Conservation (phyloP, 2,329 filamentous ascomycete genomes). For the Penicillium olsonii region DNA sequence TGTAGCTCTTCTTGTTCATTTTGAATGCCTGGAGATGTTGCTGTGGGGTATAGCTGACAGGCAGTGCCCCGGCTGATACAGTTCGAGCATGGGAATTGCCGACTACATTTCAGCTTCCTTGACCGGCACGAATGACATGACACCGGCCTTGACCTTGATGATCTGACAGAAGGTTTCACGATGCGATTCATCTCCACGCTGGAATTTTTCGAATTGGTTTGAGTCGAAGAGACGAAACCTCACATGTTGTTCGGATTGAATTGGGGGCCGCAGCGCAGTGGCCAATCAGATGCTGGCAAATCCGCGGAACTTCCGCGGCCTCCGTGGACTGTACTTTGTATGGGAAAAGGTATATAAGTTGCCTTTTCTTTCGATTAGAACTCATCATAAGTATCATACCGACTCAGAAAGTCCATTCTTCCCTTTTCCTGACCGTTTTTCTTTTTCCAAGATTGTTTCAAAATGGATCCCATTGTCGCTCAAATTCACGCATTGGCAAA, state of each 20-base stretch:
- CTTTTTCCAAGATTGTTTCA: too few relatives aligned
- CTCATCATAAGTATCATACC: neutral
- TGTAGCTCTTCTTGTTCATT: neutral
- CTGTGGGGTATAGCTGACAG: constrained; percentile 22
- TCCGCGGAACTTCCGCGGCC: constrained; percentile 20
- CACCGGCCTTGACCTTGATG: constrained; percentile 29
- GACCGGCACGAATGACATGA: constrained; percentile 39
- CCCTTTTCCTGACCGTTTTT: too few relatives aligned
- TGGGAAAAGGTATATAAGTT: constrained; percentile 1
- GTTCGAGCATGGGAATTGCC: constrained; percentile 51
- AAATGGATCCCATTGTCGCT: constrained; percentile 21
- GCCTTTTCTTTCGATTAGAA: neutral
- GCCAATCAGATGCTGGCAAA: constrained; percentile 13
- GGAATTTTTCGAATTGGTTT: neutral
- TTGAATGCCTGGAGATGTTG: neutral
- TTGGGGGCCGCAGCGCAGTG: neutral
- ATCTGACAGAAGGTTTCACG: constrained; percentile 7
- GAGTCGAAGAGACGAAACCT: neutral
- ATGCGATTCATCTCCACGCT: constrained; percentile 12
- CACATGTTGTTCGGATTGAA: neutral
- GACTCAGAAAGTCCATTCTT: neutral
- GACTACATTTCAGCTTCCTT: constrained; percentile 54
- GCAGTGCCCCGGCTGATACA: constrained; percentile 39
- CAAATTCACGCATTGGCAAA: constrained; percentile 21
- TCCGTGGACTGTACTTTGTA: neutral